Percentiles rank a stretch among this genome's conserved stretches.
These are phyloP conservation scores for Hsuehochloa calcarea DNA, from an alignment of 176 grass and related monocot genomes.

Conservation along the genomic window DNA sequence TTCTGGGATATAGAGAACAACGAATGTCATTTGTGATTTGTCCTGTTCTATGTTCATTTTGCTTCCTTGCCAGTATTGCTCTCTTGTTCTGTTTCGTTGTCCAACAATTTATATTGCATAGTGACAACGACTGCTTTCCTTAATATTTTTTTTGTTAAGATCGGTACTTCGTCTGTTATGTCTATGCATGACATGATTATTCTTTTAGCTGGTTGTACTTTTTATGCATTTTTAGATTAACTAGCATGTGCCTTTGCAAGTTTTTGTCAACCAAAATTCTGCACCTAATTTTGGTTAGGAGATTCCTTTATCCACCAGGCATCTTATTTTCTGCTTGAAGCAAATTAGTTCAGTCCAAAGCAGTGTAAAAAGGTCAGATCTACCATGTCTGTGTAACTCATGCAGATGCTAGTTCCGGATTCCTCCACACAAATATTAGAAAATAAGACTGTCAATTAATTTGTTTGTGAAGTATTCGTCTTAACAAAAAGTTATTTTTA, in stretches of 20 bases:
- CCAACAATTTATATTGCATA: not conserved
- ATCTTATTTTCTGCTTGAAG: not conserved
- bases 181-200: not conserved
- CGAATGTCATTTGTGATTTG: not conserved
- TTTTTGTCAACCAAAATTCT: not conserved
- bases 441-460: not conserved
- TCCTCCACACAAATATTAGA: not conserved
- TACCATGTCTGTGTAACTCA: not conserved
- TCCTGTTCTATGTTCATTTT: conserved; percentile 21
- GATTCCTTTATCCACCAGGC: not conserved
- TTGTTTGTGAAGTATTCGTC: not conserved
- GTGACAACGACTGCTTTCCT: not conserved
- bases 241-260: not conserved
- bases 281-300: not conserved
- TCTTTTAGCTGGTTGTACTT: not conserved
- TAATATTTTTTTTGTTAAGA: not conserved
- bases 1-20: conserved; percentile 7
- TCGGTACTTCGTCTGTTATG: not conserved
- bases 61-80: not conserved
- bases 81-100: not conserved
- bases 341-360: not conserved
- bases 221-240: not conserved
- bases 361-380: not conserved
- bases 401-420: not conserved
- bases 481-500: not conserved